Evolutionary conservation across 176 grass and related monocot genomes (phyloP), one percentile per base, ranked within the genome.

Genomic region (Carex parvula): DNA sequence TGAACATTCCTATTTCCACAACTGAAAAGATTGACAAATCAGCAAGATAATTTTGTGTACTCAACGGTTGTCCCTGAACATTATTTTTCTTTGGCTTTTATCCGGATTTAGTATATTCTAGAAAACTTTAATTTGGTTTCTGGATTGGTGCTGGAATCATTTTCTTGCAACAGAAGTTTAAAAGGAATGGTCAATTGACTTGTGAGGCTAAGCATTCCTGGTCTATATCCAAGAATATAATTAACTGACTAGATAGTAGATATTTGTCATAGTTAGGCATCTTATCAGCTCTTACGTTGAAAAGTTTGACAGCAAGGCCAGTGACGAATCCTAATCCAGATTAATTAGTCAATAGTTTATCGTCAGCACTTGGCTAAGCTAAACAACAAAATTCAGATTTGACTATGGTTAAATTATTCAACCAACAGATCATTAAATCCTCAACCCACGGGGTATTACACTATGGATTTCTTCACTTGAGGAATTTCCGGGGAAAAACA

Each of bases 191-290:
- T 83, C 62, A 82, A 82, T 67, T 67, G 29, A 67, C 80, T 82
- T 82, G 39, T 50, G 14, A 82, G 33, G 24, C 76, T 62, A 26
- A 60, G 78, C 11, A 20, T 42, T 81, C 15, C 29, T 22, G 17
- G 78, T 62, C 78, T 62, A 60, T 81, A 60, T 13, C 30, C 41
- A 24, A 81, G 29, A 75, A 73, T 8, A 32, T 52, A 54, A 52
- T 54, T 54, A 5, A 3, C 18, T 83, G 81, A 83, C 22, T 83
- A 83, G 81, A 83, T 55, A 39, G 37, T 39, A 83, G 81, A 83
- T 83, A 68, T 83, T 64, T 83, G 41, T 83, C 62, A 63, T n/a
- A 66, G 81, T 83, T 83, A 68, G 81, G 81, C 26, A 83, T 35
- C 81, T 64, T 83, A 83, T 62, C 41, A 52, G 14, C 48, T 77